A percentile compares a stretch with the other conserved stretches of the same genome.
These are phyloP conservation scores for Nannochloropsis gaditana DNA, from an alignment of 108 stramenopile species.

Conservation along the genomic window DNA sequence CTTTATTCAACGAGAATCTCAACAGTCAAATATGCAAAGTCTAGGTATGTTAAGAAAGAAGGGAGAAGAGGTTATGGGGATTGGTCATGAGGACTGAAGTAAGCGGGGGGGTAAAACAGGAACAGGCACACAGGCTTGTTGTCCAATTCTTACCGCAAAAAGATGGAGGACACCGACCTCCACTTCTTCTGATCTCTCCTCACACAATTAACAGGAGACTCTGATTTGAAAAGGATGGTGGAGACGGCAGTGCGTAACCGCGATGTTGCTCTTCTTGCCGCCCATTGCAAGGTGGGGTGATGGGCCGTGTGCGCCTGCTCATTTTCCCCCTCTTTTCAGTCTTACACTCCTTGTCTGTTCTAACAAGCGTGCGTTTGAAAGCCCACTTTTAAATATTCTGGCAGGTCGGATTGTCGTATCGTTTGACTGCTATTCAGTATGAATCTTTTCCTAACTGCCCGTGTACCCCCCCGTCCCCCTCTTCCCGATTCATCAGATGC, in stretches of 20 bases:
- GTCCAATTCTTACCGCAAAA: too few species aligned
- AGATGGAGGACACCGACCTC: too few species aligned
- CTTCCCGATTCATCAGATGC: background rate
- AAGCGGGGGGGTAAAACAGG: background rate
- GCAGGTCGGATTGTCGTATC: too few species aligned
- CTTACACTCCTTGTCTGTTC: background rate
- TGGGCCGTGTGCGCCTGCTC: background rate
- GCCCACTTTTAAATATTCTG: too few species aligned
- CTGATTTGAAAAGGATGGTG: background rate
- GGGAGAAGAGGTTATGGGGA: background rate
- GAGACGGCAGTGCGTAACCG: background rate
- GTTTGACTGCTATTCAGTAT: too few species aligned
- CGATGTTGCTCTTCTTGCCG: background rate
- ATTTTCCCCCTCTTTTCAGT: background rate
- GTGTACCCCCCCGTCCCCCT: background rate
- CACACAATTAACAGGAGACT: background rate
- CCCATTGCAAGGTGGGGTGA: background rate
- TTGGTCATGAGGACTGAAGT: background rate
- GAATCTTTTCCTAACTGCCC: too few species aligned
- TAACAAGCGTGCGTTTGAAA: too few species aligned
- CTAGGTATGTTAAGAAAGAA: background rate
- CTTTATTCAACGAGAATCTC: background rate
- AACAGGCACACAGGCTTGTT: too few species aligned
- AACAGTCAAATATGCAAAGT: background rate
- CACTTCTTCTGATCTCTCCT: too few species aligned